Percentiles rank a stretch among this genome's conserved stretches.
Conservation (phyloP, 2,329 filamentous ascomycete genomes). For the Pseudocercospora eumusae region DNA sequence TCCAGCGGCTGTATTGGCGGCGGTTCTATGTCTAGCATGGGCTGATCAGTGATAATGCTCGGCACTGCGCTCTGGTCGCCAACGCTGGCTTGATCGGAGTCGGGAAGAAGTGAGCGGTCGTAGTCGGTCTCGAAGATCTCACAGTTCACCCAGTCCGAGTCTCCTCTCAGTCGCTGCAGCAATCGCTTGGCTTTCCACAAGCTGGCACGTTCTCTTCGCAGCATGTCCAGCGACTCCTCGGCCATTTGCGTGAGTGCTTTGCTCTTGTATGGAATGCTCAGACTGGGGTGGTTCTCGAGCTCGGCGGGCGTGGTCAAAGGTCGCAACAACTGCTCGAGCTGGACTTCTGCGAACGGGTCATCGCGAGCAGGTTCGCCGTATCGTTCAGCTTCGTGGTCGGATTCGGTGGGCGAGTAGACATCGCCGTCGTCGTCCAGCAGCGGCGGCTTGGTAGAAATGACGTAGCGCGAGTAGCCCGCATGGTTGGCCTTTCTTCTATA, state of each 20-base stretch:
- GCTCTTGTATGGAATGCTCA: conserved; percentile 73
- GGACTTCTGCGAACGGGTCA: conserved; percentile 68
- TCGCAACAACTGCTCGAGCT: conserved; percentile 58
- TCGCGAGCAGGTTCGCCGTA: conserved; percentile 63
- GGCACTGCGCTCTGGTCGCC: conserved; percentile 28
- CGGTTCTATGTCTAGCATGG: conserved; percentile 16
- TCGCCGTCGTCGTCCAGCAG: conserved; percentile 75
- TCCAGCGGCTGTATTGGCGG: conserved; percentile 7
- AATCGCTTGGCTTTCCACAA: conserved; percentile 75
- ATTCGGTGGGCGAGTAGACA: conserved; percentile 30
- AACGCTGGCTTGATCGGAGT: conserved; percentile 18
- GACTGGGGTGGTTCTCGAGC: conserved; percentile 70
- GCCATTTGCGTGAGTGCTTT: conserved; percentile 71
- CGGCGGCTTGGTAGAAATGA: conserved; percentile 72
- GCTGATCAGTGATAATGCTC: conserved; percentile 28
- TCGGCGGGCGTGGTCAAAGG: conserved; percentile 75
- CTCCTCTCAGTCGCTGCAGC: conserved; percentile 71
- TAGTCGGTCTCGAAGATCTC: conserved; percentile 54
- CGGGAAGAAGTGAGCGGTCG: conserved; percentile 46
- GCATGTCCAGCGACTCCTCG: conserved; percentile 66
- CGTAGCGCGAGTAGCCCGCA: conserved; percentile 69
- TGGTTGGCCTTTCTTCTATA: conserved; percentile 74
- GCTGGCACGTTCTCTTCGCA: conserved; percentile 72
- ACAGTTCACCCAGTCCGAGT: conserved; percentile 66
- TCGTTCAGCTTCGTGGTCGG: conserved; percentile 63